These are phyloP conservation scores for Carex parvula DNA, from an alignment of 176 grass and related monocot genomes.

Conservation along the genomic window DNA sequence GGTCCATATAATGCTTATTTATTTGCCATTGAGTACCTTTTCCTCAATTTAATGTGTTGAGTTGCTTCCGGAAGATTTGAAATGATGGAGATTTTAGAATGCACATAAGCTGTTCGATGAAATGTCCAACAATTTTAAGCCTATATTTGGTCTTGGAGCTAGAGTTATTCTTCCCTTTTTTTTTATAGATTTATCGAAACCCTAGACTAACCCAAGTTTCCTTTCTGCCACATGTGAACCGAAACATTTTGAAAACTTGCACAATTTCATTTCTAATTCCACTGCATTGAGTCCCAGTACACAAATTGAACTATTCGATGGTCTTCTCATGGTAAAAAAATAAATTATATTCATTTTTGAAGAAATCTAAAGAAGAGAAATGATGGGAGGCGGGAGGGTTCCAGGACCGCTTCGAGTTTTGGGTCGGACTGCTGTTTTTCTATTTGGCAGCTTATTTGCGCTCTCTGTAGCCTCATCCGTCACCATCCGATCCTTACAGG, in stretches of 20 bases:
- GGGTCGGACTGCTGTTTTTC: conserved; percentile 38
- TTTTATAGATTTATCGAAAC: no score
- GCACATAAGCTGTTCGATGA: conserved; percentile 11
- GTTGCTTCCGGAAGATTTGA: not conserved
- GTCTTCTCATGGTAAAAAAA: not conserved
- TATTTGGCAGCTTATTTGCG: conserved; percentile 59
- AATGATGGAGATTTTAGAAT: not conserved
- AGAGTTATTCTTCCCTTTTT: not conserved
- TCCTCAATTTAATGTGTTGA: not conserved
- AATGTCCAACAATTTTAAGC: not conserved
- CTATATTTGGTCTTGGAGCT: not conserved
- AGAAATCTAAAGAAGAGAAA: not conserved
- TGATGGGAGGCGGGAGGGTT: conserved; percentile 31
- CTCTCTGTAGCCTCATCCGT: conserved; percentile 48
- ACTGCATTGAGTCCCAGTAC: not conserved
- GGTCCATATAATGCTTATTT: no score
- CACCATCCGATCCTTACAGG: conserved; percentile 60
- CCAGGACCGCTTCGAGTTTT: conserved; percentile 46
- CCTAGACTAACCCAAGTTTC: not conserved
- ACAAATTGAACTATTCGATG: not conserved
- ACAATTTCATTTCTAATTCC: not conserved
- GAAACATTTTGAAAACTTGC: not conserved
- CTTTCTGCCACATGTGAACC: not conserved
- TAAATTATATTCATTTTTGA: not conserved
- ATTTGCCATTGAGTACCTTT: not conserved